These are phyloP conservation scores for Huiozyma sinensis DNA, from an alignment of 805 yeast genomes.

Conservation along the genomic window DNA sequence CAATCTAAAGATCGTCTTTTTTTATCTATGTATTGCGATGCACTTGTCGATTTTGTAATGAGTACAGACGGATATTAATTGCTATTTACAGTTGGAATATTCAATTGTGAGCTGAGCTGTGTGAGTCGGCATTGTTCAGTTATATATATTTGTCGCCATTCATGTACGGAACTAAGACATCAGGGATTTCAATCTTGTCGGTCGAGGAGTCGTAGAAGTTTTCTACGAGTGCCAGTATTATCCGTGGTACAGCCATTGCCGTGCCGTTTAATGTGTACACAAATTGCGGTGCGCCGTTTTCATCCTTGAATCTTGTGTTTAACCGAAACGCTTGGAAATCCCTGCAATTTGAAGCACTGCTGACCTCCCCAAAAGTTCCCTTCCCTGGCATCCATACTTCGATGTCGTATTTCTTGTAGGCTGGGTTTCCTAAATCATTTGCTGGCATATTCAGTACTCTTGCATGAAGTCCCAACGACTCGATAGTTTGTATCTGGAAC, in stretches of 20 bases:
- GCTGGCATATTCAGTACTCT: constrained; percentile 82
- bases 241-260: constrained; percentile 89
- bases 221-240: constrained; percentile 82
- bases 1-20: not conserved
- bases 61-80: not conserved
- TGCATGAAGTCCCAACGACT: constrained; percentile 64
- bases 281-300: constrained; percentile 30
- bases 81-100: no score
- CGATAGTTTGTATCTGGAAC: constrained; percentile 56
- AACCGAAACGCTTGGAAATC: constrained; percentile 85
- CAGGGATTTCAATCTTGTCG: constrained; percentile 51
- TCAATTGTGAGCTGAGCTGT: no score
- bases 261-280: constrained; percentile 91
- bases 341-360: constrained; percentile 84
- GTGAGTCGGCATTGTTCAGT: no score
- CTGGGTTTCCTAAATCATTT: constrained; percentile 89
- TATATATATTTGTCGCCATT: constrained; percentile 39
- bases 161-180: constrained; percentile 61
- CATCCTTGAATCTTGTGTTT: constrained; percentile 46
- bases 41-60: not conserved
- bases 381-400: constrained; percentile 99
- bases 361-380: constrained; percentile 83
- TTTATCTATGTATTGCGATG: not conserved
- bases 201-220: constrained; percentile 58
- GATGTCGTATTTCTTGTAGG: constrained; percentile 80